Evolutionary conservation across 73 alveolate genomes (phyloP).

Genomic region (Paramecium primaurelia): DNA sequence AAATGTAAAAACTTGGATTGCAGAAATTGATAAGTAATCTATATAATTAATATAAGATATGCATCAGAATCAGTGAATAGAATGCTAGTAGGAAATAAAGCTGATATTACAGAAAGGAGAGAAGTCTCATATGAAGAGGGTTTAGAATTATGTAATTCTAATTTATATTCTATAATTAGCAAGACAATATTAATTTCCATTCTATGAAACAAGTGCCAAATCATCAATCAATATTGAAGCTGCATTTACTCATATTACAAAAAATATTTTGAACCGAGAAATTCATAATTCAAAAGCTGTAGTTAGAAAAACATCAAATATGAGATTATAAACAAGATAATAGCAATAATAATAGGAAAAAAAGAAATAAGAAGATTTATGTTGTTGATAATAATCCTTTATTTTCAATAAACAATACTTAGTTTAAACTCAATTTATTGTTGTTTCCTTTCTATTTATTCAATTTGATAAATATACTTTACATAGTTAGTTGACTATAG

Average conservation of each 20-base stretch:
- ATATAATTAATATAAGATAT: background rate
- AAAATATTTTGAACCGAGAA: background rate
- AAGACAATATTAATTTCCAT: constrained; percentile 20
- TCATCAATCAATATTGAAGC: constrained; percentile 44
- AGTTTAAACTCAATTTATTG: no score
- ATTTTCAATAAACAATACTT: background rate
- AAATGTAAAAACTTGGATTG: constrained; percentile 82
- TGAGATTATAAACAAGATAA: background rate
- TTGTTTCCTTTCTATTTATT: no score
- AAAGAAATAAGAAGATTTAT: background rate
- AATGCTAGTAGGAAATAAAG: constrained; percentile 86
- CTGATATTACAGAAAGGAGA: constrained; percentile 81
- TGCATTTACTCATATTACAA: constrained; percentile 44
- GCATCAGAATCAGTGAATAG: constrained; percentile 72
- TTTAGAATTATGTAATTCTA: constrained; percentile 30
- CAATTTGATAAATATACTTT: no score
- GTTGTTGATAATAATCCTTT: background rate
- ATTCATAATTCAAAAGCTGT: background rate
- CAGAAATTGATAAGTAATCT: constrained; percentile 71
- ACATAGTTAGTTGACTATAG: no score
- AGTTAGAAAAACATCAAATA: background rate
- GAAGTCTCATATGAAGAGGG: constrained; percentile 84
- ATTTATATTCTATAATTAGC: background rate
- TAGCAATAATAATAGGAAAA: background rate
- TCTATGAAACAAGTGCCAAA: constrained; percentile 58